These are phyloP conservation scores for Acorus calamus DNA, from an alignment of 106 monocot species.

Conservation along the genomic window DNA sequence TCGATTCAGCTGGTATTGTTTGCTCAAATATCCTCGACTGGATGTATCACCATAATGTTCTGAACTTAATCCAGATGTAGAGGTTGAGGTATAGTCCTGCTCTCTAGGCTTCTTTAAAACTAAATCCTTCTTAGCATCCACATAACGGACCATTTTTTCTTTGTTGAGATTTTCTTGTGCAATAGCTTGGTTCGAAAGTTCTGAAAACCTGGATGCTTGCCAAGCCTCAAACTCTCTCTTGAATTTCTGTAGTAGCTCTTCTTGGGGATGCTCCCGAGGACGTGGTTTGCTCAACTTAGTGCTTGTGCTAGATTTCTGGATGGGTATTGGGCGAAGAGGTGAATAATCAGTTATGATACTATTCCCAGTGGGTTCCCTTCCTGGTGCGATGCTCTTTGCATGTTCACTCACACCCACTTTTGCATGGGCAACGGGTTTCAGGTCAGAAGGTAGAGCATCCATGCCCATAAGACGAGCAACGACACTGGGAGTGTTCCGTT, in stretches of 20 bases:
- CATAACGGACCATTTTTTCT: conserved; percentile 38
- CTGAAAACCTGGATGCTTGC: conserved; percentile 57
- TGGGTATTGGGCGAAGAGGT: conserved; percentile 6
- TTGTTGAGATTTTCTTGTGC: conserved; percentile 48
- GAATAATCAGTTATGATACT: background rate
- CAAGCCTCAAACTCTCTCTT: conserved; percentile 87
- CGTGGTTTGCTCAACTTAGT: conserved; percentile 20
- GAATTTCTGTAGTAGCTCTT: conserved; percentile 76
- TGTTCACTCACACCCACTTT: conserved; percentile 24
- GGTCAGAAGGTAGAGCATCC: conserved; percentile 39
- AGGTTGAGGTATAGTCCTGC: no score
- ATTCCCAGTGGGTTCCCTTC: background rate
- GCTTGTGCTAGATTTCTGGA: conserved; percentile 12
- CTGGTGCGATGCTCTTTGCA: conserved; percentile 4
- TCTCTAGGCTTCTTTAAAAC: no score
- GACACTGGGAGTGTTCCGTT: conserved; percentile 35
- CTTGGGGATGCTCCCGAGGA: conserved; percentile 71
- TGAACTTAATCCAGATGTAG: no score
- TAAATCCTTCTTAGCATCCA: background rate
- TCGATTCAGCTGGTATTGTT: background rate
- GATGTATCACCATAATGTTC: no score
- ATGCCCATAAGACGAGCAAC: conserved; percentile 82
- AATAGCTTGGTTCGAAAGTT: conserved; percentile 32
- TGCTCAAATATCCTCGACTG: background rate
- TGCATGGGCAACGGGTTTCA: conserved; percentile 9